Evolutionary conservation across 331 rosid species (phyloP).

Genomic region (Cydonia oblonga): DNA sequence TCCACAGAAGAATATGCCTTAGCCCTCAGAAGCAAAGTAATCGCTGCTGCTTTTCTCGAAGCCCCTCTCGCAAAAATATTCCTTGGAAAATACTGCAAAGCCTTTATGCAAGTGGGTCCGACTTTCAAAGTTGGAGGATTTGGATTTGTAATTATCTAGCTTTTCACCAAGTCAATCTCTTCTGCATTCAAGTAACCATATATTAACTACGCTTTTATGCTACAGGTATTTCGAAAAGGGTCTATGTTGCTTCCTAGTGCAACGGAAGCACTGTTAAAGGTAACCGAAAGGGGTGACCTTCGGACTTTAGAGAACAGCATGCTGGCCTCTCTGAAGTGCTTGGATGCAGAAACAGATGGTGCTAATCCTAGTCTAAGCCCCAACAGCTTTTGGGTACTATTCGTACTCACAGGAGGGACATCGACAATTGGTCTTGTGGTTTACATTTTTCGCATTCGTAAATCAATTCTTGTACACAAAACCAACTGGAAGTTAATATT

Average conservation of each 20-base stretch:
- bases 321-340: conserved; percentile 26
- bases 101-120: conserved; percentile 17
- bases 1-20: conserved; percentile 18
- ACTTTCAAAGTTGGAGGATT: conserved; percentile 26
- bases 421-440: conserved; percentile 23
- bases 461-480: neutral
- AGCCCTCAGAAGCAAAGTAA: conserved; percentile 19
- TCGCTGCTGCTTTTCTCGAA: conserved; percentile 24
- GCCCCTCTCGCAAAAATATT: conserved; percentile 24
- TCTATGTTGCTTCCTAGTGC: conserved; percentile 17
- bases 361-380: conserved; percentile 23
- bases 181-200: neutral
- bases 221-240: conserved; percentile 24
- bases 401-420: conserved; percentile 23
- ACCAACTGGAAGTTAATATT: neutral
- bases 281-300: conserved; percentile 14
- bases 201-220: neutral
- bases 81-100: conserved; percentile 25
- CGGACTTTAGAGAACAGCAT: conserved; percentile 15
- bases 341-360: neutral
- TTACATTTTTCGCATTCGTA: neutral
- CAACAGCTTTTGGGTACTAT: conserved; percentile 17
- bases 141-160: conserved; percentile 21
- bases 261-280: conserved; percentile 17
- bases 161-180: neutral